A percentile compares a stretch with the other conserved stretches of the same genome.
These are phyloP conservation scores for Pontederia paniculata DNA, from an alignment of 176 grass and related monocot genomes.

Conservation along the genomic window DNA sequence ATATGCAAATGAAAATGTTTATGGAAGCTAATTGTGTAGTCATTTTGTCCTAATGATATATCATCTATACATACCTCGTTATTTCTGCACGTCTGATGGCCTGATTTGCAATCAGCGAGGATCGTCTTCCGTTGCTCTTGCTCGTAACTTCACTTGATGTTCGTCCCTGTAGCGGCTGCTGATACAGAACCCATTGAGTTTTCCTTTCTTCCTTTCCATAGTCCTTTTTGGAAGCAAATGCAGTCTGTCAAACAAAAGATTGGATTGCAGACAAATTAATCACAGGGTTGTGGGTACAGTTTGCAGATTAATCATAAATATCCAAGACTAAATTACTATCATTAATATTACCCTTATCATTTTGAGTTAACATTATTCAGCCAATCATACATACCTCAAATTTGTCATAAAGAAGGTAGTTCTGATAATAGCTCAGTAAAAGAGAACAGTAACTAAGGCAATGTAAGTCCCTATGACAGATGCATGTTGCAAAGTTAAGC, in stretches of 20 bases:
- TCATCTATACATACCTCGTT: conserved; percentile 30
- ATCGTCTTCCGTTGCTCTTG: conserved; percentile 21
- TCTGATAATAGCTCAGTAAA: conserved; percentile 51
- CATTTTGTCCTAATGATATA: no score
- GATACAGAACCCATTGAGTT: conserved; percentile 26
- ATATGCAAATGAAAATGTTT: no score
- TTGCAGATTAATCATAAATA: not conserved
- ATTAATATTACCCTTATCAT: no score
- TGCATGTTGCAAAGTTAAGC: conserved; percentile 63
- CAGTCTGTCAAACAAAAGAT: conserved; percentile 31
- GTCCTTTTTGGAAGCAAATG: conserved; percentile 51
- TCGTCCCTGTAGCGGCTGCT: conserved; percentile 23
- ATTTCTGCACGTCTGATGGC: conserved; percentile 64
- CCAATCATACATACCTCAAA: conserved; percentile 29
- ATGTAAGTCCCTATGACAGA: conserved; percentile 73
- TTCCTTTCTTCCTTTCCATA: conserved; percentile 52
- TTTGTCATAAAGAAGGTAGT: conserved; percentile 49
- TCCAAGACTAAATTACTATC: not conserved
- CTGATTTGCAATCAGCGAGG: conserved; percentile 39
- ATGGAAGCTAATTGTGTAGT: no score
- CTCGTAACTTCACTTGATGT: conserved; percentile 35
- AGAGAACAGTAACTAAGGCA: conserved; percentile 63
- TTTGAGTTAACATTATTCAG: not conserved
- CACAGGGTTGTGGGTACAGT: no score
- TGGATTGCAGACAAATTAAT: not conserved